Evolutionary conservation across 2,329 filamentous ascomycete genomes (phyloP).

Genomic region (Claviceps sp.): DNA sequence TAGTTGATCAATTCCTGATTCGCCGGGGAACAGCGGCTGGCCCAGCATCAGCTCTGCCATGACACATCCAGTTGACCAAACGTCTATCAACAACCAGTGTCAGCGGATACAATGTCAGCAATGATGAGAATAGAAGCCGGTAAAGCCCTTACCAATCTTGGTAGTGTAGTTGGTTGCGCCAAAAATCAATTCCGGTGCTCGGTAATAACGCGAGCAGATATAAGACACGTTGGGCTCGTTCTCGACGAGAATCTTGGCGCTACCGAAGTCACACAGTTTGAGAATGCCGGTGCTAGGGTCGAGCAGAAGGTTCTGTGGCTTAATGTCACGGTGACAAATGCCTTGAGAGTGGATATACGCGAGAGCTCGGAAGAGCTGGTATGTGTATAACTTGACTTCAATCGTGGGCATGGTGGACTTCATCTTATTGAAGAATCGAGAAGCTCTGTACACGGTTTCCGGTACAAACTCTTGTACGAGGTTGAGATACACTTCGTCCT

Average conservation of each 20-base stretch:
- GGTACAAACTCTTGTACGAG: conserved; percentile 96
- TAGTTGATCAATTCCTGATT: conserved; percentile 95
- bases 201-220: conserved; percentile 98
- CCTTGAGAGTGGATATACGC: conserved; percentile 99
- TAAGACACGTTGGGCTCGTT: conserved; percentile 99
- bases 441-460: conserved; percentile 95
- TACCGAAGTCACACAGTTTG: conserved; percentile 98
- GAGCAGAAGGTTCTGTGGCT: conserved; percentile 91
- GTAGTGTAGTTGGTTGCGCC: conserved; percentile 99
- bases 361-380: conserved; percentile 95
- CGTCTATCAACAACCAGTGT: conserved; percentile 49
- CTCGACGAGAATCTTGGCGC: conserved; percentile 95
- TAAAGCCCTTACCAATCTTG: conserved; percentile 74
- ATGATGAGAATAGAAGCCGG: neutral
- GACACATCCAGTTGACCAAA: conserved; percentile 98
- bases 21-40: conserved; percentile 92
- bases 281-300: conserved; percentile 84
- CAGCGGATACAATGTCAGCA: neutral
- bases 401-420: conserved; percentile 99
- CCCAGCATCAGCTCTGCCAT: conserved; percentile 99
- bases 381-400: conserved; percentile 98
- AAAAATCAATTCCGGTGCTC: conserved; percentile 94
- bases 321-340: conserved; percentile 98
- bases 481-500: conserved; percentile 98
- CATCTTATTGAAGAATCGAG: conserved; percentile 99